A percentile compares a stretch with the other conserved stretches of the same genome.
Evolutionary conservation across 2,329 filamentous ascomycete genomes (phyloP).

Genomic region (Pyrenochaeta sp.): DNA sequence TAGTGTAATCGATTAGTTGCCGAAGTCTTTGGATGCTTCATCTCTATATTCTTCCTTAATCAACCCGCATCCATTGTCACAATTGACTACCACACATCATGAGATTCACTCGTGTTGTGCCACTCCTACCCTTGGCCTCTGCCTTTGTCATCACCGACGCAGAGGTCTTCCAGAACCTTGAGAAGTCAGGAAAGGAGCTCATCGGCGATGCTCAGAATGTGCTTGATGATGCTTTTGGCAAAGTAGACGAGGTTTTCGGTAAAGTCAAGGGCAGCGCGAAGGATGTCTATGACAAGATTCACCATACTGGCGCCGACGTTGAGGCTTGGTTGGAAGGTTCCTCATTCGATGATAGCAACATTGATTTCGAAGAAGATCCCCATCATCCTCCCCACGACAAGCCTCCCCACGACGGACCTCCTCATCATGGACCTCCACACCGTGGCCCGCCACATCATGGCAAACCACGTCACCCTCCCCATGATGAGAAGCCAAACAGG

Average conservation of each 20-base stretch:
- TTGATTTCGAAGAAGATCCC: slow-evolving; percentile 46
- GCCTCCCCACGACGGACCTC: slow-evolving; percentile 12
- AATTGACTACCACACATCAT: slow-evolving; percentile 46
- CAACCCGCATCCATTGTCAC: slow-evolving; percentile 8
- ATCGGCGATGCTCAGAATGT: slow-evolving; percentile 31
- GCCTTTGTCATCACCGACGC: slow-evolving; percentile 64
- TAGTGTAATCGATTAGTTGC: slow-evolving; percentile 43
- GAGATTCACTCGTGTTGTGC: slow-evolving; percentile 59
- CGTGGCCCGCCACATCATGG: slow-evolving; percentile 46
- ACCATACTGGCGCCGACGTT: slow-evolving; percentile 56
- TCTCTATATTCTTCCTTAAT: slow-evolving; percentile 11
- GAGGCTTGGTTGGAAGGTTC: slow-evolving; percentile 57
- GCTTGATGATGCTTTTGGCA: slow-evolving; percentile 46
- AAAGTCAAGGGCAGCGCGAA: slow-evolving; percentile 49
- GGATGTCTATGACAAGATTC: slow-evolving; percentile 51
- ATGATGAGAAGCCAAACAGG: slow-evolving; percentile 63
- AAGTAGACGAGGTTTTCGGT: slow-evolving; percentile 55
- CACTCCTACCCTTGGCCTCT: slow-evolving; percentile 59
- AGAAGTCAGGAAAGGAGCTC: slow-evolving; percentile 31
- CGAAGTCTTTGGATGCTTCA: slow-evolving; percentile 19
- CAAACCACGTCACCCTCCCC: slow-evolving; percentile 47
- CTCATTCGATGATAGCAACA: slow-evolving; percentile 43
- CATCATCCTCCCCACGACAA: slow-evolving; percentile 34
- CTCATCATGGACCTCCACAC: slow-evolving; percentile 33
- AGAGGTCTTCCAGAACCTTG: slow-evolving; percentile 53